Evolutionary conservation across 495 filamentous ascomycete species (phyloP).

Genomic region (Chaetomium fimeti): DNA sequence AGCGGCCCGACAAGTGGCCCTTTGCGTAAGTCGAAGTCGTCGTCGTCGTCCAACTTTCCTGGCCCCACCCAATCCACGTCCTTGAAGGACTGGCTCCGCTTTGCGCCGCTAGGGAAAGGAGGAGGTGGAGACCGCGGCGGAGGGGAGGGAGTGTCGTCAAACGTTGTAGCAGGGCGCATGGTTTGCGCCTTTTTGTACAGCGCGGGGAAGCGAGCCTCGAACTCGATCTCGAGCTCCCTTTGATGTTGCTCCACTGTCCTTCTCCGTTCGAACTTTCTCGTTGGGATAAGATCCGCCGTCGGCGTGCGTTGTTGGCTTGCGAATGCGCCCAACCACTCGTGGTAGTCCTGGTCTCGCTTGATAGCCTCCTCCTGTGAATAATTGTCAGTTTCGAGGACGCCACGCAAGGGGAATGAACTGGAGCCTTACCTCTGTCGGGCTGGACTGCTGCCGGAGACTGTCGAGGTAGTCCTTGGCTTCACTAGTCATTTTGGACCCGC

Average conservation of each 20-base stretch:
- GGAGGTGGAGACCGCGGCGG: constrained; percentile 23
- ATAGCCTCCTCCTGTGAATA: constrained; percentile 34
- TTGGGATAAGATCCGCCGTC: constrained; percentile 36
- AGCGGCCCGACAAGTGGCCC: constrained; percentile 32
- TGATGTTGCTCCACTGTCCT: constrained; percentile 42
- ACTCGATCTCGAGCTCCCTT: constrained; percentile 41
- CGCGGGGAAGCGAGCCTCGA: constrained; percentile 37
- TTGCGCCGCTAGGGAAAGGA: constrained; percentile 5
- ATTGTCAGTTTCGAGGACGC: constrained; percentile 14
- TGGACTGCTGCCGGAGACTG: constrained; percentile 36
- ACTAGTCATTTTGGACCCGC: constrained; percentile 41
- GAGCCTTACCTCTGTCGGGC: constrained; percentile 35
- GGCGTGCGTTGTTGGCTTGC: constrained; percentile 41
- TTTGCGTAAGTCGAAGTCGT: constrained; percentile 25
- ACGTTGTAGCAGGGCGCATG: constrained; percentile 23
- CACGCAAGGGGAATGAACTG: background rate
- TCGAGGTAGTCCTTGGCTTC: constrained; percentile 45
- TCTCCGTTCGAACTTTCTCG: constrained; percentile 41
- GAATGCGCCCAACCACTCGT: constrained; percentile 41
- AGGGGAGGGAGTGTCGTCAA: background rate
- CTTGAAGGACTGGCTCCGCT: constrained; percentile 9
- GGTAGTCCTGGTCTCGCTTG: constrained; percentile 34
- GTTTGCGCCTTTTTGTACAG: constrained; percentile 40
- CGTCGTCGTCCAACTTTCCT: constrained; percentile 19
- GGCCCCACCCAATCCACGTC: constrained; percentile 28